A percentile compares a stretch with the other conserved stretches of the same genome.
These are phyloP conservation scores for Cryptosporidium tyzzeri DNA, from an alignment of 169 alveolate species.

Conservation along the genomic window DNA sequence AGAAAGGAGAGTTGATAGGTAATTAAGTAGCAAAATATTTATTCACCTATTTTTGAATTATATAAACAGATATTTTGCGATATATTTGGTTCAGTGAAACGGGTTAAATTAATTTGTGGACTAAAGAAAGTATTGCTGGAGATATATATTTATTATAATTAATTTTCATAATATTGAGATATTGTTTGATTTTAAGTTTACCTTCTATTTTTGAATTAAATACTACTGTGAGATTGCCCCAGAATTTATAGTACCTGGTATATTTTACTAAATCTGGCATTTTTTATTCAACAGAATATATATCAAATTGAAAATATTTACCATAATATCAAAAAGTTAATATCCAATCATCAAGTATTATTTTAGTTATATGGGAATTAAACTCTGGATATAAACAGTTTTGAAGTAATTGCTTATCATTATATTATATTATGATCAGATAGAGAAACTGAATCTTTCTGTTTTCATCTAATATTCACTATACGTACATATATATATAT, in stretches of 20 bases:
- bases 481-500: not conserved
- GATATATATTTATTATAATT: not conserved
- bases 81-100: not conserved
- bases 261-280: constrained; percentile 13
- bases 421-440: constrained; percentile 1
- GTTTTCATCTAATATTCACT: not conserved
- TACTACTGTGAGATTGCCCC: not conserved
- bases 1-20: not conserved
- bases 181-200: not conserved
- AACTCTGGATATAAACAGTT: not conserved
- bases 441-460: constrained; percentile 1
- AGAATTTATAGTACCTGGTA: constrained; percentile 6
- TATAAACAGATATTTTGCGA: not conserved
- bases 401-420: not conserved
- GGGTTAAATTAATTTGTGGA: not conserved
- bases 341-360: not conserved
- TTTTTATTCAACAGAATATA: not conserved
- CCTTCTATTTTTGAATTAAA: not conserved
- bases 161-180: not conserved
- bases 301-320: not conserved
- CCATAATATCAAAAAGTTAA: not conserved
- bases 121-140: not conserved
- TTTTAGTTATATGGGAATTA: not conserved
- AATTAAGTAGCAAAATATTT: not conserved
- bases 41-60: not conserved